These are phyloP conservation scores for Mycena haematopus DNA, from an alignment of 768 basidiomycete genomes.

Conservation along the genomic window DNA sequence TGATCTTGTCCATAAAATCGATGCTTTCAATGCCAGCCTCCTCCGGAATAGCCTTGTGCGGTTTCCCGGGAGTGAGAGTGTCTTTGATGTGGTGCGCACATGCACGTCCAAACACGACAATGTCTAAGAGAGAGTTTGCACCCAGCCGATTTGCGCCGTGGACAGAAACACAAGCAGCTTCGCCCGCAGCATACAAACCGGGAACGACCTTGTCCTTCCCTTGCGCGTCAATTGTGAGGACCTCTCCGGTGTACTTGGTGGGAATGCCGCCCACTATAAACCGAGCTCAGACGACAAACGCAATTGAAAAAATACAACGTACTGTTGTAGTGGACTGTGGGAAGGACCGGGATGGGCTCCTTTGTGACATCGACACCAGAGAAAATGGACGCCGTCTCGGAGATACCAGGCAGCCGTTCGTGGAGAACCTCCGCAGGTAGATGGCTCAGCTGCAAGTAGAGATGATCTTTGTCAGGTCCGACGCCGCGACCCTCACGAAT, in stretches of 20 bases:
- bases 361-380: constrained; percentile 99
- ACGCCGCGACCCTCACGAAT: constrained; percentile 99
- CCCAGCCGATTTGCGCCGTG: constrained; percentile 99
- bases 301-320: constrained; percentile 40
- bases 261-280: constrained; percentile 96
- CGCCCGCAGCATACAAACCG: constrained; percentile 97
- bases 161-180: constrained; percentile 98
- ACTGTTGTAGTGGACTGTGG: constrained; percentile 99
- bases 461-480: constrained; percentile 97
- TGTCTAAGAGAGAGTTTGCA: constrained; percentile 98
- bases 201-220: constrained; percentile 96
- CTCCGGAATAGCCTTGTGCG: constrained; percentile 87
- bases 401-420: constrained; percentile 98
- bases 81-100: constrained; percentile 97
- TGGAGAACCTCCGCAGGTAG: constrained; percentile 94
- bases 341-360: constrained; percentile 98
- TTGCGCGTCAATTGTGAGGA: constrained; percentile 83
- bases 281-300: constrained; percentile 28
- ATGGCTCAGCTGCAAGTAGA: constrained; percentile 97
- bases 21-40: constrained; percentile 87
- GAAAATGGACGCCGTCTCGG: constrained; percentile 99
- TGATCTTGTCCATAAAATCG: constrained; percentile 88
- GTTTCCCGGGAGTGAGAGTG: constrained; percentile 85
- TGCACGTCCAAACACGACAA: constrained; percentile 99
- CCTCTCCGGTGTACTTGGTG: constrained; percentile 97